Conservation (phyloP, 2,329 filamentous ascomycete genomes). For the Exophiala calicioides region DNA sequence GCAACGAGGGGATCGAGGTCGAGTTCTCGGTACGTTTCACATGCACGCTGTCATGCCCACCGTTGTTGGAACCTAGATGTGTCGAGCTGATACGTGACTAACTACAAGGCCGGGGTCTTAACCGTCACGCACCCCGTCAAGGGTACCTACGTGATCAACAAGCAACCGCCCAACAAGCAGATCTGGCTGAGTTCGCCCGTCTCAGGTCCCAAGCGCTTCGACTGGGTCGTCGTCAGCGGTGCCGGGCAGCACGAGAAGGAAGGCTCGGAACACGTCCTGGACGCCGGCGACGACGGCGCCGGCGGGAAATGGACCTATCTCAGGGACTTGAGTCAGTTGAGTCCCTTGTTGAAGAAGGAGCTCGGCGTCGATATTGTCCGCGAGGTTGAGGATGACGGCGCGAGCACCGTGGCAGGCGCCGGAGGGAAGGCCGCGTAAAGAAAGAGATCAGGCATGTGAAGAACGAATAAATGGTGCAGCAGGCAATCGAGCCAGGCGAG, state of each 20-base stretch:
- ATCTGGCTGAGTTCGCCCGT: slow-evolving; percentile 95
- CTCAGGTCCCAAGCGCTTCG: slow-evolving; percentile 89
- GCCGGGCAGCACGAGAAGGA: slow-evolving; percentile 79
- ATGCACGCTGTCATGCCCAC: not conserved
- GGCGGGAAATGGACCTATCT: slow-evolving; percentile 82
- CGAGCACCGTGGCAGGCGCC: no score
- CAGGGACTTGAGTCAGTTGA: slow-evolving; percentile 76
- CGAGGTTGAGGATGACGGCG: slow-evolving; percentile 13
- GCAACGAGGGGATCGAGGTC: slow-evolving; percentile 73
- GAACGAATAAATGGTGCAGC: no score
- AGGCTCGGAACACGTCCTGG: slow-evolving; percentile 63
- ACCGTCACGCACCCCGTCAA: slow-evolving; percentile 66
- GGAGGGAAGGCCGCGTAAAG: no score
- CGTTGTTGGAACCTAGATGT: no score
- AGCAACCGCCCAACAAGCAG: slow-evolving; percentile 95
- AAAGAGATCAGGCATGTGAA: no score
- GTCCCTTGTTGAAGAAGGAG: slow-evolving; percentile 72
- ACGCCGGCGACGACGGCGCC: slow-evolving; percentile 32
- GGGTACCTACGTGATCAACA: slow-evolving; percentile 93
- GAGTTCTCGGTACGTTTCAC: slow-evolving; percentile 73
- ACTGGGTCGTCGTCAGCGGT: slow-evolving; percentile 74
- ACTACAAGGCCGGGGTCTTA: slow-evolving; percentile 74
- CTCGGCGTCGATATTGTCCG: slow-evolving; percentile 64
- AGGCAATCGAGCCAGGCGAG: no score
- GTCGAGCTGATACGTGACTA: no score